These are phyloP conservation scores for Wickerhamomyces alni DNA, from an alignment of 805 yeast species.

Conservation along the genomic window DNA sequence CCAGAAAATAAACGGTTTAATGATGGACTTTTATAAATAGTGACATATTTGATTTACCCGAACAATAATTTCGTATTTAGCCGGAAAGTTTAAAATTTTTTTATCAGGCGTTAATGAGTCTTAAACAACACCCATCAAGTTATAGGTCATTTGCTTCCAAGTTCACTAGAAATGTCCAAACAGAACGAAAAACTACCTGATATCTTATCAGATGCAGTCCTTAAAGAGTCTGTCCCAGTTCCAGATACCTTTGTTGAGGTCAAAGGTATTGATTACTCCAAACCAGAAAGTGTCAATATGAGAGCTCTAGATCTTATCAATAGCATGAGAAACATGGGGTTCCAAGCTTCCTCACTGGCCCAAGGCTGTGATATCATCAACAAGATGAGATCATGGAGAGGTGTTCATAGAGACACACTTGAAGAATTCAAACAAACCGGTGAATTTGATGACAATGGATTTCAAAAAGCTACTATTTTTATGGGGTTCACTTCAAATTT, in stretches of 20 bases:
- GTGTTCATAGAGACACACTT: slow-evolving; percentile 61
- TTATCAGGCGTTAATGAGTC: too few relatives aligned
- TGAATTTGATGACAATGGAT: slow-evolving; percentile 69
- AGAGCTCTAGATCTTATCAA: slow-evolving; percentile 71
- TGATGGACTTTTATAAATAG: too few relatives aligned
- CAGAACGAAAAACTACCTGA: slow-evolving; percentile 48
- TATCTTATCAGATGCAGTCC: slow-evolving; percentile 85
- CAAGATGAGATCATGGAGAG: slow-evolving; percentile 92
- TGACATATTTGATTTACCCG: too few relatives aligned
- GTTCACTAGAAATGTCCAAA: slow-evolving; percentile 25
- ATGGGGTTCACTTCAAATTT: slow-evolving; percentile 95
- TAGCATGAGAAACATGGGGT: slow-evolving; percentile 93
- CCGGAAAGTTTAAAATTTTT: too few relatives aligned
- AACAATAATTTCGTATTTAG: too few relatives aligned
- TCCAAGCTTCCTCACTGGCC: slow-evolving; percentile 85
- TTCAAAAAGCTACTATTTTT: slow-evolving; percentile 83
- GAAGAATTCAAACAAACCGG: slow-evolving; percentile 71
- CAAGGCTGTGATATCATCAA: slow-evolving; percentile 90
- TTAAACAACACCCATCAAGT: too few relatives aligned
- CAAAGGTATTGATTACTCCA: slow-evolving; percentile 84
- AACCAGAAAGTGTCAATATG: slow-evolving; percentile 69
- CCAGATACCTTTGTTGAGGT: slow-evolving; percentile 77
- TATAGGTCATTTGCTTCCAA: too few relatives aligned
- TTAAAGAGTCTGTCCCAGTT: slow-evolving; percentile 79
- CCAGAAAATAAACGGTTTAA: too few relatives aligned